A percentile compares a stretch with the other conserved stretches of the same genome.
Evolutionary conservation across 306 rosid genomes (phyloP).

Genomic region (Pterocarpus santalinus): DNA sequence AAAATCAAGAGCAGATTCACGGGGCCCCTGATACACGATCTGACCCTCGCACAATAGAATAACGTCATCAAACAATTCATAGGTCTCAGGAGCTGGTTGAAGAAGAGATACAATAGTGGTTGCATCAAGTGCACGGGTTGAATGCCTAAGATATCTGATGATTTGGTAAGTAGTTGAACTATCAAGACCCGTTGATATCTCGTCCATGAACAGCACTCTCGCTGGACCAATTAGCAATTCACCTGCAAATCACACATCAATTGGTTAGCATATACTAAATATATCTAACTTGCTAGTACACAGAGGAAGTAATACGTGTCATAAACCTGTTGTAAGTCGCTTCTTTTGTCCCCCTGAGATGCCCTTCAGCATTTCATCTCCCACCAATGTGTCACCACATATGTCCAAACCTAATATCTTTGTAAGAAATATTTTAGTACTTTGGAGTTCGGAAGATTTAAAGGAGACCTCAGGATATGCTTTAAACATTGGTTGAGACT

Average conservation of each 20-base stretch:
- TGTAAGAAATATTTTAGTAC: conserved; percentile 74
- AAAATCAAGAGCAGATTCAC: conserved; percentile 80
- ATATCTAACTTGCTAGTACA: conserved; percentile 35
- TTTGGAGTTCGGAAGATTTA: conserved; percentile 30
- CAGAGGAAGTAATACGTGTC: conserved; percentile 18
- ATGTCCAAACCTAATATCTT: conserved; percentile 99
- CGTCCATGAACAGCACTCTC: conserved; percentile 98
- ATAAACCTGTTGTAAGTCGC: conserved; percentile 95
- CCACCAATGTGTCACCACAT: conserved; percentile 98
- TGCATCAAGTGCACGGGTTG: conserved; percentile 83
- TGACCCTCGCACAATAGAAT: conserved; percentile 96
- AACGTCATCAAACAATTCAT: conserved; percentile 94
- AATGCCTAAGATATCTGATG: conserved; percentile 89
- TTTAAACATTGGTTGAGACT: too few relatives aligned
- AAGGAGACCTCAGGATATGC: neutral
- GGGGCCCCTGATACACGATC: conserved; percentile 92
- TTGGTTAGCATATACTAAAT: conserved; percentile 50
- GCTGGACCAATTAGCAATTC: conserved; percentile 96
- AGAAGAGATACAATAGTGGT: conserved; percentile 95
- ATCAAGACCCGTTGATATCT: conserved; percentile 98
- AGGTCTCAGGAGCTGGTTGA: conserved; percentile 99
- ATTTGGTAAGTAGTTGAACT: conserved; percentile 96
- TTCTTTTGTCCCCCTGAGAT: conserved; percentile 99
- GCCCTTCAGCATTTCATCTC: conserved; percentile 99
- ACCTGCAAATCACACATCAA: conserved; percentile 65